Base-by-base conservation (phyloP, 257 asterid species). In the Thymus mandschuricus region DNA sequence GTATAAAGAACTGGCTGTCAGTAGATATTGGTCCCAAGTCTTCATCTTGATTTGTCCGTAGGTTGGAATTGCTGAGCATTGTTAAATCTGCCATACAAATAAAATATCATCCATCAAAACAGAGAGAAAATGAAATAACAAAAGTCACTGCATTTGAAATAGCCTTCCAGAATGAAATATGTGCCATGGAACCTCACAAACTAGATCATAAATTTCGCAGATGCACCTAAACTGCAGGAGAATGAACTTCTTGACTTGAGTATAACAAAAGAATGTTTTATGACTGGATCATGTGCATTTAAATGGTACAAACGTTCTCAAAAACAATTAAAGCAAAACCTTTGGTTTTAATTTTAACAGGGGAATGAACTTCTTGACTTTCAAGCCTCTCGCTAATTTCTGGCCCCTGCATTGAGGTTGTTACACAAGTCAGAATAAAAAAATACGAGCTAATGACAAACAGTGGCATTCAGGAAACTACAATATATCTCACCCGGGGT, bases 11-110 rank as follows among this genome's bases (percentile, higher is more conserved):
- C 44, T 9, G 63, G 66, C 41, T 13, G 41, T 38, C 7, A 70
- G 44, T 1, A 35, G 75, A 65, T 45, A 50, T 48, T 8, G 84
- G 83, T 59, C 95, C 86, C 50, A 82, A 40, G 64, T 85, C 90
- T 71, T 78, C 78, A 60, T 83, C 88, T 64, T 76, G 76, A 62
- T 77, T 79, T 58, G 29, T 58, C 35, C 35, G 61, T 31, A 51
- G 54, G 41, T 29, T 7, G 41, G 10, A 51, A 58, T 34, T 64
- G 68, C 46, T 7, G 15, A 41, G 30, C 58, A 29, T 60, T 11
- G 52, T 78, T 65, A 79, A 69, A 44, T 45, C 69, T 62, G 61
- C 71, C 68, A 68, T 52, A 28, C 6, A 35, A 73, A 38, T 40
- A 70, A 33, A 73, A 52, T 30, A 50, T 33, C 56, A 51, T 30